These are phyloP conservation scores for Aspergillus chevalieri DNA, from an alignment of 2,329 filamentous ascomycete genomes.

Conservation along the genomic window DNA sequence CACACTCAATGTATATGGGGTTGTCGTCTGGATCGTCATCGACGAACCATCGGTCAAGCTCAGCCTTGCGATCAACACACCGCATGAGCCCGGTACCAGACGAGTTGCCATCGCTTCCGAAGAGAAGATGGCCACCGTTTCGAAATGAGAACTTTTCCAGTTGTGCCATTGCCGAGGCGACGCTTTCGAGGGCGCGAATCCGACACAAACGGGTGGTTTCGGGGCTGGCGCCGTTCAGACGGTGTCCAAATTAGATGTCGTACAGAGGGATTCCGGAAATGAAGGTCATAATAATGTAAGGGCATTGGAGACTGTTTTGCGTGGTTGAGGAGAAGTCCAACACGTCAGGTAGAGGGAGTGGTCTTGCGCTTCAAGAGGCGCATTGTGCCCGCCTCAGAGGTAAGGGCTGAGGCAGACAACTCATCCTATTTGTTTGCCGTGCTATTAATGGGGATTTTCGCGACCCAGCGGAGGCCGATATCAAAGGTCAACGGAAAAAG, in stretches of 20 bases:
- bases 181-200: constrained; percentile 9
- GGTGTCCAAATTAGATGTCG: constrained; percentile 22
- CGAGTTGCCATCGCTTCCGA: constrained; percentile 8
- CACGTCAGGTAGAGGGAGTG: constrained; percentile 25
- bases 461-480: constrained; percentile 2
- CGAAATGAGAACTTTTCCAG: constrained; percentile 12
- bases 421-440: constrained; percentile 4
- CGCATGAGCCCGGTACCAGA: constrained; percentile 2
- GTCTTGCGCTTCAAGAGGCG: constrained; percentile 22
- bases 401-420: constrained; percentile 1
- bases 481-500: constrained; percentile 1
- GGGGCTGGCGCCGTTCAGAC: not conserved
- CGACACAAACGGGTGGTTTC: constrained; percentile 3
- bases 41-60: constrained; percentile 9
- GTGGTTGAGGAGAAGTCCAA: constrained; percentile 19
- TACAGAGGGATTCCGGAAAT: constrained; percentile 17
- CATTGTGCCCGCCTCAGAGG: constrained; percentile 25
- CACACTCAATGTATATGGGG: constrained; percentile 9
- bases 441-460: constrained; percentile 3
- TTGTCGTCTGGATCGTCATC: constrained; percentile 8
- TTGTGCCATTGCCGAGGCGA: constrained; percentile 16
- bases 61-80: constrained; percentile 6
- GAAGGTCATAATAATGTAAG: constrained; percentile 23
- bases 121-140: constrained; percentile 4
- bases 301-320: constrained; percentile 17